Base-by-base conservation (phyloP, 1,284 basidiomycete genomes). In the Apiotrichum gracile region DNA sequence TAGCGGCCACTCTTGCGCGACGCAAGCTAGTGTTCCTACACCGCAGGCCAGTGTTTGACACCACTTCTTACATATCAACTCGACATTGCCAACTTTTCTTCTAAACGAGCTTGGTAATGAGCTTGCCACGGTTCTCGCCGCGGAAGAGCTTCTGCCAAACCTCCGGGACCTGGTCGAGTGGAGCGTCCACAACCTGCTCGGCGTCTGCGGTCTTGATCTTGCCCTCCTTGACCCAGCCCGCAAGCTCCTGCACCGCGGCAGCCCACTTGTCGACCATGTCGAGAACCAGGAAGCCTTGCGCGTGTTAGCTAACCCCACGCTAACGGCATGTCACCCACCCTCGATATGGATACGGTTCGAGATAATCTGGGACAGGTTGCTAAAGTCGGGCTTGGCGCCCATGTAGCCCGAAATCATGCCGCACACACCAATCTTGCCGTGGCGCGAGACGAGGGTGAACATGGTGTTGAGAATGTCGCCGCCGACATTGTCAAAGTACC, bases 401-500 rank as follows among this genome's bases (percentile, higher is more conserved):
- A 51, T 55, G 51, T 55, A 54, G 9, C 34, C 41, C 10, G 47
- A 40, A 24, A 52, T 49, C 12, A 27, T 68, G 27, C 77, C 77
- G 56, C 75, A 77, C 16, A 73, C 62, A 8, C 70, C 75, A 46
- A 78, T 66, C 26, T 71, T 62, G 22, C 72, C 76, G 47, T 66
- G 57, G 22, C 67, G 67, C 56, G 74, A 72, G 55, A 78, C 65
- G 33, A 66, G 63, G 19, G 63, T 54, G 22, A 77, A 40, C 42
- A 68, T 63, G 25, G 63, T 46, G 59, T 78, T 69, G 19, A 78
- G 64, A n/a, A 75, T 68, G 25, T 69, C 62, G 2, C 76, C 76
- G 16, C 77, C 77, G 52, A 77, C 75, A 46, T 76, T 78, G 52
- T 74, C 71, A 47, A 69, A 71, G 64, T 66, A 76, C 24, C 61